Evolutionary conservation across 1,139 yeast genomes (phyloP).

Genomic region (Lodderomyces margitis): DNA sequence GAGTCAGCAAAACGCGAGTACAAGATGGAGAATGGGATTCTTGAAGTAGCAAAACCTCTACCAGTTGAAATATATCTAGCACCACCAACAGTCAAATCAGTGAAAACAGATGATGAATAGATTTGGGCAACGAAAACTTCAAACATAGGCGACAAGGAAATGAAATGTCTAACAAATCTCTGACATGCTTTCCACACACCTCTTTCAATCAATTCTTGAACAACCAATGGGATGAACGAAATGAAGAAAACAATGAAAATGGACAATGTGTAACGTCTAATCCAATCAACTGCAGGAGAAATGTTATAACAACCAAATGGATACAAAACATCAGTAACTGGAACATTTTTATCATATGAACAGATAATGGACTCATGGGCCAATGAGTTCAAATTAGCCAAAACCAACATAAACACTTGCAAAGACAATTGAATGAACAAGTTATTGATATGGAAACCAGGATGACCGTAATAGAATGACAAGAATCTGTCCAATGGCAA

Average conservation of each 20-base stretch:
- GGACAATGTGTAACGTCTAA: slow-evolving; percentile 94
- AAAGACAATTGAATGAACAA: slow-evolving; percentile 92
- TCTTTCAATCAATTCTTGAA: slow-evolving; percentile 96
- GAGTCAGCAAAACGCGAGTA: slow-evolving; percentile 97
- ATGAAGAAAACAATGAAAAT: slow-evolving; percentile 98
- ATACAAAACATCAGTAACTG: slow-evolving; percentile 76
- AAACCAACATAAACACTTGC: slow-evolving; percentile 87
- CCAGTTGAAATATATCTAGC: slow-evolving; percentile 99
- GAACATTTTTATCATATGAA: slow-evolving; percentile 77
- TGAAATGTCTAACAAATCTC: slow-evolving; percentile 86
- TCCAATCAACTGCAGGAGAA: slow-evolving; percentile 91
- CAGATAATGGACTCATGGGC: slow-evolving; percentile 90
- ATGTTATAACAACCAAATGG: slow-evolving; percentile 96
- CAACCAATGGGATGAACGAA: slow-evolving; percentile 92
- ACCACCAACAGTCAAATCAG: slow-evolving; percentile 97
- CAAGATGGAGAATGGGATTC: slow-evolving; percentile 94
- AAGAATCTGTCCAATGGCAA: slow-evolving; percentile 95
- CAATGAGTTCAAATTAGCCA: slow-evolving; percentile 87
- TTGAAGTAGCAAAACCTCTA: slow-evolving; percentile 98
- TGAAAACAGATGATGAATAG: slow-evolving; percentile 84
- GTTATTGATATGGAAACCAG: slow-evolving; percentile 98
- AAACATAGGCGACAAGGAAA: slow-evolving; percentile 91
- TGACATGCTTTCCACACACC: slow-evolving; percentile 95
- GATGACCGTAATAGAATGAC: slow-evolving; percentile 97
- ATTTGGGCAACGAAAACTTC: slow-evolving; percentile 99